Evolutionary conservation across 768 basidiomycete genomes (phyloP).

Genomic region (Cubamyces lactineus): DNA sequence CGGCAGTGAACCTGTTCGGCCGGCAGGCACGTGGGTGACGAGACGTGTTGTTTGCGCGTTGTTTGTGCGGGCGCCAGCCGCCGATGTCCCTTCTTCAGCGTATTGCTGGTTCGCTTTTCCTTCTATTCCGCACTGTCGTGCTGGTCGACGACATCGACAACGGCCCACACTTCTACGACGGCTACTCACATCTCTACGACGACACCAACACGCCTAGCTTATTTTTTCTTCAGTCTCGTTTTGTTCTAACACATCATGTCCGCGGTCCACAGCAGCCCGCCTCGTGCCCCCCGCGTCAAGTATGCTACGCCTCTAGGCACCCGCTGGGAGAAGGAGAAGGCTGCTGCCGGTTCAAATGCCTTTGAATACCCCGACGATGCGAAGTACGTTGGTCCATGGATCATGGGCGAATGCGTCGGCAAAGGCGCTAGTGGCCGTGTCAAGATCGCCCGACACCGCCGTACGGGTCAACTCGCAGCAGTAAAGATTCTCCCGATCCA

Average conservation of each 20-base stretch:
- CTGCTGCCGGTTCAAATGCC: constrained; percentile 70
- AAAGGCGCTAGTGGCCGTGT: constrained; percentile 95
- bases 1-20: neutral
- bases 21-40: constrained; percentile 14
- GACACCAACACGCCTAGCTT: constrained; percentile 6
- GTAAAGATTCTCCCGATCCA: constrained; percentile 93
- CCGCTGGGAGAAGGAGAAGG: constrained; percentile 88
- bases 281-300: constrained; percentile 71
- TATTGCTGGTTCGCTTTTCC: constrained; percentile 18
- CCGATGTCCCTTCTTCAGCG: neutral
- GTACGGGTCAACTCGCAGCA: constrained; percentile 90
- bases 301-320: constrained; percentile 74
- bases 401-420: constrained; percentile 91
- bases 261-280: constrained; percentile 50
- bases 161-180: neutral
- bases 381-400: constrained; percentile 87
- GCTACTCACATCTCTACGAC: constrained; percentile 10
- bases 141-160: constrained; percentile 21
- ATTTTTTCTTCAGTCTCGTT: constrained; percentile 3
- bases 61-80: constrained; percentile 26
- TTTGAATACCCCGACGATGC: constrained; percentile 88
- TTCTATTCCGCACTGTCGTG: constrained; percentile 16
- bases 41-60: constrained; percentile 28
- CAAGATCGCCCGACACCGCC: constrained; percentile 86
- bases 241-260: constrained; percentile 17